Evolutionary conservation across 2,329 filamentous ascomycete species (phyloP).

Genomic region (Aquanectria penicillioides): DNA sequence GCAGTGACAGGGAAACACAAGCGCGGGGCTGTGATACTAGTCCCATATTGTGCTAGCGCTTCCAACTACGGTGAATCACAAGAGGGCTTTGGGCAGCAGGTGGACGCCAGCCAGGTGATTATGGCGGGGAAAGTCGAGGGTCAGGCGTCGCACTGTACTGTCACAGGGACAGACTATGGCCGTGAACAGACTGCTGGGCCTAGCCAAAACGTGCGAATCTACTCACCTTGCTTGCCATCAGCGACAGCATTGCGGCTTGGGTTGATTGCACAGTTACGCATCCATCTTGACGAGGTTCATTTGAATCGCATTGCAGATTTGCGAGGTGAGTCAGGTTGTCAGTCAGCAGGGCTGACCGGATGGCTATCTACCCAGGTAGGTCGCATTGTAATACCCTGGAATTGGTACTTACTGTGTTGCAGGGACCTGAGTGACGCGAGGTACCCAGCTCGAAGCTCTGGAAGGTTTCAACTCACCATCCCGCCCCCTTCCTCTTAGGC

Average conservation of each 20-base stretch:
- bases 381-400: not conserved
- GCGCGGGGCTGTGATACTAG: slow-evolving; percentile 40
- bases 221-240: too few species aligned
- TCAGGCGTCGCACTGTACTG: slow-evolving; percentile 39
- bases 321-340: not conserved
- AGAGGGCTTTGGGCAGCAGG: slow-evolving; percentile 28
- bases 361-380: not conserved
- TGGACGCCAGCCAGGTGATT: slow-evolving; percentile 35
- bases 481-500: too few species aligned
- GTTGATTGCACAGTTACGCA: too few species aligned
- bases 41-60: slow-evolving; percentile 20
- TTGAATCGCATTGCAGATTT: not conserved
- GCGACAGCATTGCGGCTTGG: too few species aligned
- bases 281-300: too few species aligned
- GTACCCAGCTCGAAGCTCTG: too few species aligned
- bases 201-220: not conserved
- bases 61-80: slow-evolving; percentile 39
- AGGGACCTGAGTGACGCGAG: too few species aligned
- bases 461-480: too few species aligned
- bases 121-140: slow-evolving; percentile 38
- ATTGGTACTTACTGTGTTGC: not conserved
- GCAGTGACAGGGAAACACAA: slow-evolving; percentile 35
- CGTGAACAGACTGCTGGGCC: not conserved
- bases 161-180: slow-evolving; percentile 34
- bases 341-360: not conserved